Base-by-base conservation (phyloP, 2,329 filamentous ascomycete genomes). In the Microdochium bolleyi region DNA sequence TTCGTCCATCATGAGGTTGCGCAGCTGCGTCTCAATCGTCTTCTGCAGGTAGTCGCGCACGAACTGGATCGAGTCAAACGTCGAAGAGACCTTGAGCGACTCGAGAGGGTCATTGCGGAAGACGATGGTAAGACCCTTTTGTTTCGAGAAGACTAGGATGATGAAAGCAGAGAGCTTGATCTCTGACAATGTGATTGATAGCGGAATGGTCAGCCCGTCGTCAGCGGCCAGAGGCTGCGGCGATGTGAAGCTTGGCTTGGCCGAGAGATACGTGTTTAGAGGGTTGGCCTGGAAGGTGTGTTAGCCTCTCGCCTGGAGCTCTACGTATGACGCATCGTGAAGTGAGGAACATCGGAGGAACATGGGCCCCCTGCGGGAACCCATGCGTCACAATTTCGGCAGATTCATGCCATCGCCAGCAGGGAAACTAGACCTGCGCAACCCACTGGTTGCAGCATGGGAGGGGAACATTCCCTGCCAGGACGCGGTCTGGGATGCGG, bases 51-150 rank as follows among this genome's bases (percentile, higher is more conserved):
- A 97, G 69, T 99, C 92, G 60, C 94, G 87, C 57, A 99, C 94
- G 65, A 99, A 99, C 48, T 94, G 92, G 63, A 99, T 99, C 13
- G 92, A 96, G 73, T 99, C 94, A 70, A 99, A 99, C 48, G 94
- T 99, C 60, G 92, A 97, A 1, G 92, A 97, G 59, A 99, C 94
- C 74, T 96, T 97, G 64, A 99, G 84, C 3, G 92, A 96, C 68
- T 99, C 94, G 56, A 99, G 83, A 3, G 94, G 94, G 67, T 99
- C 94, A 79, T 99, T 97, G 62, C 94, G 87, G 69, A 99, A 99
- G 48, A 99, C 94, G 49, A 99, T 79, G 1, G 94, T 99, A 53
- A 99, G 80, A 21, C 94, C 94, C 67, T 99, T 99, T 72, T 96
- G 91, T 67, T 91, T 92, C 2, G 92, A 97, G 68, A 99, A 99